A percentile compares a stretch with the other conserved stretches of the same genome.
These are phyloP conservation scores for Rhynchospora tenuis DNA, from an alignment of 176 grass and related monocot genomes.

Conservation along the genomic window DNA sequence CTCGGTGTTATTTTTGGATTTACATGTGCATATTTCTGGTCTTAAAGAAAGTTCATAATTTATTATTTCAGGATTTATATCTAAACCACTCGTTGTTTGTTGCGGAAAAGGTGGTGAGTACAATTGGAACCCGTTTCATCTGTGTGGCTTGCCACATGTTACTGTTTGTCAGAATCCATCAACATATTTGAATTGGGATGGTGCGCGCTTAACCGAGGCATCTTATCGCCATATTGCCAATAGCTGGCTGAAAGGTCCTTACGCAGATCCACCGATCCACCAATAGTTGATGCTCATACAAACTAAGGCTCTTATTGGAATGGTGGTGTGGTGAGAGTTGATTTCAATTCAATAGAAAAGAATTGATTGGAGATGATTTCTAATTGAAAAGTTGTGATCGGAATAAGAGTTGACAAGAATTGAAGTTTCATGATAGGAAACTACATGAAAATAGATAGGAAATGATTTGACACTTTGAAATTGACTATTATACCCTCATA, in stretches of 20 bases:
- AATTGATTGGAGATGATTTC: too few relatives aligned
- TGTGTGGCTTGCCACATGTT: slow-evolving; percentile 42
- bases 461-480: too few relatives aligned
- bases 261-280: slow-evolving; percentile 69
- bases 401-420: too few relatives aligned
- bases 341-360: too few relatives aligned
- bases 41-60: neutral
- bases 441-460: too few relatives aligned
- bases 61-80: slow-evolving; percentile 51
- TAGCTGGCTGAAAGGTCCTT: slow-evolving; percentile 64
- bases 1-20: too few relatives aligned
- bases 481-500: too few relatives aligned
- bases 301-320: too few relatives aligned
- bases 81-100: slow-evolving; percentile 46
- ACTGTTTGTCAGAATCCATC: slow-evolving; percentile 49
- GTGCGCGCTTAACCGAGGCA: slow-evolving; percentile 75
- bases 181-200: slow-evolving; percentile 74
- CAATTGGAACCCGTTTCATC: slow-evolving; percentile 65
- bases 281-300: slow-evolving; percentile 13
- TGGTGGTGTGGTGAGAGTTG: too few relatives aligned
- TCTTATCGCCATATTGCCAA: slow-evolving; percentile 64
- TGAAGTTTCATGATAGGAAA: too few relatives aligned
- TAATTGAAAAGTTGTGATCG: too few relatives aligned
- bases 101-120: slow-evolving; percentile 70
- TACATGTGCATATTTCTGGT: too few relatives aligned